These are phyloP conservation scores for Castanea mollissima DNA, from an alignment of 306 rosid species.

Conservation along the genomic window DNA sequence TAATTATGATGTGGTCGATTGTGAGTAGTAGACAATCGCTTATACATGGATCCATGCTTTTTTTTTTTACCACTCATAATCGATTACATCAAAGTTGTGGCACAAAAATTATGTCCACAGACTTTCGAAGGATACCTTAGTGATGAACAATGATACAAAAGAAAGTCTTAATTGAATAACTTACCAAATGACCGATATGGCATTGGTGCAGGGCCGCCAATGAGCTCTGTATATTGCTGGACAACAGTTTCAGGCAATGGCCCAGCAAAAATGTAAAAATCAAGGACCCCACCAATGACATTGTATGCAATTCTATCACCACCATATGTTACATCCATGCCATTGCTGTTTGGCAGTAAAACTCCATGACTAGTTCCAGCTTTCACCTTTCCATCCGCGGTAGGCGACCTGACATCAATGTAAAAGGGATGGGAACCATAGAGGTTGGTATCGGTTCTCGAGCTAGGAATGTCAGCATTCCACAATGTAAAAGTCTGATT, in stretches of 20 bases:
- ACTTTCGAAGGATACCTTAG: too few relatives aligned
- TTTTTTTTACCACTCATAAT: too few relatives aligned
- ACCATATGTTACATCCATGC: constrained; percentile 65
- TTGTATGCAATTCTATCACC: constrained; percentile 67
- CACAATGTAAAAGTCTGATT: constrained; percentile 55
- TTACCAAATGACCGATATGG: constrained; percentile 94
- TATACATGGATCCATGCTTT: too few relatives aligned
- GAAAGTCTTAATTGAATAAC: constrained; percentile 6
- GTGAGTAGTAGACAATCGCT: too few relatives aligned
- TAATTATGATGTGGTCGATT: too few relatives aligned
- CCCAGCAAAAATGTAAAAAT: constrained; percentile 68
- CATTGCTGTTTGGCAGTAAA: constrained; percentile 66
- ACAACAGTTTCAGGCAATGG: constrained; percentile 60
- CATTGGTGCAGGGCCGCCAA: constrained; percentile 76
- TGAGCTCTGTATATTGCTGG: constrained; percentile 71
- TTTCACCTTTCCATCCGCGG: constrained; percentile 37
- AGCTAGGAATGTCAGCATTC: constrained; percentile 52
- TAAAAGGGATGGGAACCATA: constrained; percentile 92
- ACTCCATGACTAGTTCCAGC: constrained; percentile 52
- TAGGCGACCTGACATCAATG: constrained; percentile 57
- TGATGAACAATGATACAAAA: background rate
- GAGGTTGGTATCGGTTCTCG: constrained; percentile 49
- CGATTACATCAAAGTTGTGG: too few relatives aligned
- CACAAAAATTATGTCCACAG: too few relatives aligned
- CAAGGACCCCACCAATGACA: constrained; percentile 71